Percentiles rank a stretch among this genome's conserved stretches.
These are phyloP conservation scores for Pseudogymnoascus verrucosus DNA, from an alignment of 2,329 filamentous ascomycete genomes.

Conservation along the genomic window DNA sequence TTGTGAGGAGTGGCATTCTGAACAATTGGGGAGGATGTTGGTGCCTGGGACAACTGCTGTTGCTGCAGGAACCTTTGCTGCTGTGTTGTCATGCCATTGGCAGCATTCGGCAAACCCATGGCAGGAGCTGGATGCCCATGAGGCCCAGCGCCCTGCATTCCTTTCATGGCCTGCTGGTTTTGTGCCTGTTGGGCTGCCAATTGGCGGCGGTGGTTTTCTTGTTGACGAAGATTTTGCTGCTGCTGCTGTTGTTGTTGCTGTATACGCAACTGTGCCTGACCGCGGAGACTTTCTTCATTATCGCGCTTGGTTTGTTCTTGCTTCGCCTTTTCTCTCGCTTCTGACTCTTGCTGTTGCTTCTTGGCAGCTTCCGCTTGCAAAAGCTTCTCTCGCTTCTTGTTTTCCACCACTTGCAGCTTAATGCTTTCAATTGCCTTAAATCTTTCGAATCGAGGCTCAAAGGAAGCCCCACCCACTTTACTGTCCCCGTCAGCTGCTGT, in stretches of 20 bases:
- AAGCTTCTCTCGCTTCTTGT: slow-evolving; percentile 66
- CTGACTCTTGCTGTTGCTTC: slow-evolving; percentile 39
- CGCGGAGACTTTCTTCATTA: slow-evolving; percentile 23
- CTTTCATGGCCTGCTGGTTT: slow-evolving; percentile 31
- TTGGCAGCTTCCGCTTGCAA: slow-evolving; percentile 44
- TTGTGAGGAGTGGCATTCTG: slow-evolving; percentile 57
- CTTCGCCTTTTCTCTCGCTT: slow-evolving; percentile 37
- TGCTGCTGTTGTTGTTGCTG: slow-evolving; percentile 23
- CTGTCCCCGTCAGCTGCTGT: slow-evolving; percentile 62
- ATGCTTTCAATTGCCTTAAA: slow-evolving; percentile 91
- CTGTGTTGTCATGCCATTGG: slow-evolving; percentile 31
- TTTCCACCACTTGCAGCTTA: slow-evolving; percentile 67
- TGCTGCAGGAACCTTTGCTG: slow-evolving; percentile 33
- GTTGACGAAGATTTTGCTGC: slow-evolving; percentile 29
- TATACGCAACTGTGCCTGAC: slow-evolving; percentile 17
- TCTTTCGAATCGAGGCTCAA: slow-evolving; percentile 78
- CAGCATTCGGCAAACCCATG: slow-evolving; percentile 21
- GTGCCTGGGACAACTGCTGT: slow-evolving; percentile 46
- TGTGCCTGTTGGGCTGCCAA: slow-evolving; percentile 33
- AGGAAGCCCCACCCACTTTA: slow-evolving; percentile 61
- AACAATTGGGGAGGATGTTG: slow-evolving; percentile 59
- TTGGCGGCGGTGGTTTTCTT: slow-evolving; percentile 28
- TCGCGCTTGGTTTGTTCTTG: slow-evolving; percentile 26
- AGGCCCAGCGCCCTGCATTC: slow-evolving; percentile 33
- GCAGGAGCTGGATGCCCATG: slow-evolving; percentile 37